Conservation (phyloP, 345 rosid species). For the Crucihimalaya himalaica region DNA sequence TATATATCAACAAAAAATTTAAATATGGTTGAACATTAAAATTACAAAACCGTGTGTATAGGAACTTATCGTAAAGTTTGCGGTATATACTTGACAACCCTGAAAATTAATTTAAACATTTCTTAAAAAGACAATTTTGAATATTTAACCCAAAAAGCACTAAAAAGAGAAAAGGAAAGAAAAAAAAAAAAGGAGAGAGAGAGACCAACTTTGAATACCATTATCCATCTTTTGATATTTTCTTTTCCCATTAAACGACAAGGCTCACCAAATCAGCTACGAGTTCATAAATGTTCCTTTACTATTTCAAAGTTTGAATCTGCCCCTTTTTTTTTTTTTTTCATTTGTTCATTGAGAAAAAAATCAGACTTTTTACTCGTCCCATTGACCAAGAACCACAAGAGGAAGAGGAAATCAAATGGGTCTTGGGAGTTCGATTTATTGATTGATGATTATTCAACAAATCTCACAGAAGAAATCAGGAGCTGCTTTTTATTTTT, state of each 20-base stretch:
- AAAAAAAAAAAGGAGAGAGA: too few relatives aligned
- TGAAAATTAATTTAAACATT: constrained; percentile 20
- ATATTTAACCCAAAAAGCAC: constrained; percentile 9
- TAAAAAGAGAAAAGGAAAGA: background rate
- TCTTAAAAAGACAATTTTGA: constrained; percentile 15
- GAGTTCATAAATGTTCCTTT: background rate
- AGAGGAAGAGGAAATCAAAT: constrained; percentile 1
- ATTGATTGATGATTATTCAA: constrained; percentile 17
- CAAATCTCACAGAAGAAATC: constrained; percentile 10
- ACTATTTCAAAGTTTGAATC: constrained; percentile 29
- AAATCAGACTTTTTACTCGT: constrained; percentile 5
- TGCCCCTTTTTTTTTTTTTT: background rate
- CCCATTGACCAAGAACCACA: constrained; percentile 24
- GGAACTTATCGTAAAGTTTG: too few relatives aligned
- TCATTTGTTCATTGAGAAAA: background rate
- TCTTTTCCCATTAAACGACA: constrained; percentile 26
- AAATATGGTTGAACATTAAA: too few relatives aligned
- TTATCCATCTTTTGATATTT: constrained; percentile 15
- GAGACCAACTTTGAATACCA: constrained; percentile 34
- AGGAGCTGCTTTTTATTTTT: background rate
- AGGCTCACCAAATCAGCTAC: constrained; percentile 29
- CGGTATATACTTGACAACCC: background rate
- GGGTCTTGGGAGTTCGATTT: constrained; percentile 2
- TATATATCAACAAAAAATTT: too few relatives aligned
- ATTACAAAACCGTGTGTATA: too few relatives aligned